A percentile compares a stretch with the other conserved stretches of the same genome.
phyloP scores from a whole-genome alignment of 208 protist species.

The Acanthamoeba culbertsoni region DNA sequence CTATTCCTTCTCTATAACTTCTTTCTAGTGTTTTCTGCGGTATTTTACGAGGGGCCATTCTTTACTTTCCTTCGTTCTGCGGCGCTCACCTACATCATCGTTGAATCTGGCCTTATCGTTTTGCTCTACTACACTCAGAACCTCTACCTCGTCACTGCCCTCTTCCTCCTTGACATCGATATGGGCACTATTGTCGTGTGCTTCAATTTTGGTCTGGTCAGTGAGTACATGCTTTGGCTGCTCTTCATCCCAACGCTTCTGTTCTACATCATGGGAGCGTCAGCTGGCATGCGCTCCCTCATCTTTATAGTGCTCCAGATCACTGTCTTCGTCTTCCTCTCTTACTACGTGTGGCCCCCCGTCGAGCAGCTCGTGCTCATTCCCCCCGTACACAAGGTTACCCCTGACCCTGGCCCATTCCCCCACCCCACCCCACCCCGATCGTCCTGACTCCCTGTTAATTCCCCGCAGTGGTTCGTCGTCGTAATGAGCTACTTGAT shows the following conservation, averaged over 20 bases:
- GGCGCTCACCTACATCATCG: background rate
- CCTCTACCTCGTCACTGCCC: conserved; percentile 38
- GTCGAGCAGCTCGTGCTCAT: background rate
- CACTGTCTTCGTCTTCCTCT: background rate
- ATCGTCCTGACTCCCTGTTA: background rate
- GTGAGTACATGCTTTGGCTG: conserved; percentile 30
- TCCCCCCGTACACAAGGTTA: background rate
- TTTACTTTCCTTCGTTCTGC: conserved; percentile 18
- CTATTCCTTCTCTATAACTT: conserved; percentile 28
- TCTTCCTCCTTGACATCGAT: background rate
- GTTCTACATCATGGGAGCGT: conserved; percentile 21
- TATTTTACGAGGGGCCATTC: conserved; percentile 27
- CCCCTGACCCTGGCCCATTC: too few relatives aligned
- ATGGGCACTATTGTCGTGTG: background rate
- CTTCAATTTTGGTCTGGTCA: conserved; percentile 11
- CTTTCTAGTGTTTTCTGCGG: background rate
- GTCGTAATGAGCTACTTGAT: background rate
- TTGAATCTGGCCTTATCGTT: background rate
- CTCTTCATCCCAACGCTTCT: background rate
- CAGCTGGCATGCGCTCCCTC: background rate
- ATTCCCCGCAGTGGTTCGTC: background rate
- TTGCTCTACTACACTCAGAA: conserved; percentile 17
- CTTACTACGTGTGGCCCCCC: background rate
- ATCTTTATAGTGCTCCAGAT: background rate
- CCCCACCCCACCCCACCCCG: too few relatives aligned